phyloP scores from a whole-genome alignment of 371 early-diverging fungal genomes.

The Catenaria anguillulae region DNA sequence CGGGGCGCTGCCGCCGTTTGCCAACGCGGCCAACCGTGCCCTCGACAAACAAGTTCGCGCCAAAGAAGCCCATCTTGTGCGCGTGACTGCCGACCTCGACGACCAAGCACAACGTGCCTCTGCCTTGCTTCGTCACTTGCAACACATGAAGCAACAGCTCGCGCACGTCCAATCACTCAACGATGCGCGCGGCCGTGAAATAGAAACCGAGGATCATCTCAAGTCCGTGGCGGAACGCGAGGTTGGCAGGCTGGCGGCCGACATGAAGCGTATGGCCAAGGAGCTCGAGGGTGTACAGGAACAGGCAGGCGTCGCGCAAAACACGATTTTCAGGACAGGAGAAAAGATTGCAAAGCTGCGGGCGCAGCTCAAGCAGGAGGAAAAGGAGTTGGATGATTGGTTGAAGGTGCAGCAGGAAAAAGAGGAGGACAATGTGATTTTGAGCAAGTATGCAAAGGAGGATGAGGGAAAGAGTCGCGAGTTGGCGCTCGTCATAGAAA shows the following conservation, averaged over 20 bases:
- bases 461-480: constrained; percentile 34
- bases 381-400: constrained; percentile 38
- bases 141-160: constrained; percentile 34
- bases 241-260: constrained; percentile 24
- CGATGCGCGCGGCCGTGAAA: constrained; percentile 34
- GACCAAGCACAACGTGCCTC: constrained; percentile 14
- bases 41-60: not conserved
- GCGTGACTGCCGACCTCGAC: not conserved
- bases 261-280: constrained; percentile 26
- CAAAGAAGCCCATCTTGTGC: constrained; percentile 6
- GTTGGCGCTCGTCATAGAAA: constrained; percentile 27
- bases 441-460: constrained; percentile 34
- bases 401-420: constrained; percentile 35
- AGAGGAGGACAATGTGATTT: constrained; percentile 35
- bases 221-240: constrained; percentile 35
- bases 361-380: constrained; percentile 26
- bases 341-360: constrained; percentile 29
- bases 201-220: constrained; percentile 39
- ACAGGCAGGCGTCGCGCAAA: constrained; percentile 31
- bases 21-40: constrained; percentile 4
- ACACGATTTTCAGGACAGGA: constrained; percentile 30
- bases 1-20: constrained; percentile 7
- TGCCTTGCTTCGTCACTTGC: constrained; percentile 28
- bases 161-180: constrained; percentile 29
- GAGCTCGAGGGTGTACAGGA: constrained; percentile 25